phyloP scores from a whole-genome alignment of 2,329 filamentous ascomycete species.

The Scytalidium sp. region DNA sequence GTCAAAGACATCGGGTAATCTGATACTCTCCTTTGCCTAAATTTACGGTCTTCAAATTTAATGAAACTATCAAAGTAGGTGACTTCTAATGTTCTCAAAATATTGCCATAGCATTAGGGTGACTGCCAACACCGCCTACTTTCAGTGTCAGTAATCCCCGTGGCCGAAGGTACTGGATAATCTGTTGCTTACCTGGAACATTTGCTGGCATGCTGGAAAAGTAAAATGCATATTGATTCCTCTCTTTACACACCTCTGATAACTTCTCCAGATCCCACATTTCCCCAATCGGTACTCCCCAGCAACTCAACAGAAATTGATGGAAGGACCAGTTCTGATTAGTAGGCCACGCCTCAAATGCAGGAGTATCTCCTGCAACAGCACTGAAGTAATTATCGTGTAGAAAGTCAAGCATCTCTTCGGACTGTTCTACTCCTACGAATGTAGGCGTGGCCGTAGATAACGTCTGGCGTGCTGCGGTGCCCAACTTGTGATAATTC shows the following conservation, averaged over 20 bases:
- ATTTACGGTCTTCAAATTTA: too few species aligned
- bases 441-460: constrained; percentile 26
- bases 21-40: too few species aligned
- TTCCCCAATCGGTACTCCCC: constrained; percentile 18
- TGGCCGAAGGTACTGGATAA: constrained; percentile 8
- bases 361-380: constrained; percentile 37
- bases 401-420: constrained; percentile 34
- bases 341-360: constrained; percentile 27
- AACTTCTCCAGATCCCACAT: constrained; percentile 39
- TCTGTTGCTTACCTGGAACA: constrained; percentile 28
- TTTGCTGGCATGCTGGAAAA: constrained; percentile 56
- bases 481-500: constrained; percentile 23
- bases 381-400: constrained; percentile 33
- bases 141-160: constrained; percentile 23
- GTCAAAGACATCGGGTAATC: too few species aligned
- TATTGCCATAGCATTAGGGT: constrained; percentile 43
- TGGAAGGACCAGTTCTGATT: constrained; percentile 7
- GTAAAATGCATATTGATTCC: constrained; percentile 54
- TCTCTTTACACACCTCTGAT: constrained; percentile 47
- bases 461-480: constrained; percentile 31
- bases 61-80: too few species aligned
- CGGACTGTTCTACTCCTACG: constrained; percentile 40
- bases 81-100: constrained; percentile 1
- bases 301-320: constrained; percentile 11
- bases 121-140: constrained; percentile 44